Percentiles rank a stretch among this genome's conserved stretches.
These are phyloP conservation scores for Hypholoma fasciculare DNA, from an alignment of 768 basidiomycete species.

Conservation along the genomic window DNA sequence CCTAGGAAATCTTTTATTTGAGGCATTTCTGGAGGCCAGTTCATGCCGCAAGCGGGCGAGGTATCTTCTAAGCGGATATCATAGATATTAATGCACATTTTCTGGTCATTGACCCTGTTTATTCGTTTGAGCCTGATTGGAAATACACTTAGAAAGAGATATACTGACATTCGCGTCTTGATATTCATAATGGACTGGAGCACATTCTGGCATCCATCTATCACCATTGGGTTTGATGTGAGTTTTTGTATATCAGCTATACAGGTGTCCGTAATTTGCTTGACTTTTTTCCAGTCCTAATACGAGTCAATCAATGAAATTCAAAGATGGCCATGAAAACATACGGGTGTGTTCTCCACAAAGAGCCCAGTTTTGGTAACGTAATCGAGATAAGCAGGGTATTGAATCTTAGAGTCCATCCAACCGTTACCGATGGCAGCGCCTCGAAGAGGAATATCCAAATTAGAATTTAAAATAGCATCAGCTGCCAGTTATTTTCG, in stretches of 20 bases:
- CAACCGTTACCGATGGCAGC: slow-evolving; percentile 96
- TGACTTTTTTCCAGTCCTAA: slow-evolving; percentile 65
- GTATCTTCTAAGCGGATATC: slow-evolving; percentile 90
- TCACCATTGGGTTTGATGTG: slow-evolving; percentile 57
- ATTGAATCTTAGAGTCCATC: slow-evolving; percentile 90
- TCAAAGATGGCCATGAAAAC: slow-evolving; percentile 17
- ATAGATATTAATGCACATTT: slow-evolving; percentile 91
- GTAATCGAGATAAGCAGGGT: slow-evolving; percentile 87
- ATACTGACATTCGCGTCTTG: slow-evolving; percentile 40
- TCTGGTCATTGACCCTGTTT: slow-evolving; percentile 61
- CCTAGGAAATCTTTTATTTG: slow-evolving; percentile 77
- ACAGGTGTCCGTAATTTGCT: slow-evolving; percentile 62
- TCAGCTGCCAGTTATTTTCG: slow-evolving; percentile 51
- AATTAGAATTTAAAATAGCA: slow-evolving; percentile 62
- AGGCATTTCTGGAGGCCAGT: slow-evolving; percentile 90
- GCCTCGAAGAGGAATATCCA: slow-evolving; percentile 69
- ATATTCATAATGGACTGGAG: slow-evolving; percentile 43
- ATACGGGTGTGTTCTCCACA: slow-evolving; percentile 67
- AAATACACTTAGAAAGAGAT: not conserved
- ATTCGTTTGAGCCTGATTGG: not conserved
- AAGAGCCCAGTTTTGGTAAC: slow-evolving; percentile 78
- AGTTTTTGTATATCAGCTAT: slow-evolving; percentile 41
- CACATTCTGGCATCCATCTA: slow-evolving; percentile 60
- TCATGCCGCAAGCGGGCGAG: slow-evolving; percentile 91
- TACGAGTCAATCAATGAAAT: not conserved